These are phyloP conservation scores for Periconia digitata DNA, from an alignment of 2,329 filamentous ascomycete genomes.

Conservation along the genomic window DNA sequence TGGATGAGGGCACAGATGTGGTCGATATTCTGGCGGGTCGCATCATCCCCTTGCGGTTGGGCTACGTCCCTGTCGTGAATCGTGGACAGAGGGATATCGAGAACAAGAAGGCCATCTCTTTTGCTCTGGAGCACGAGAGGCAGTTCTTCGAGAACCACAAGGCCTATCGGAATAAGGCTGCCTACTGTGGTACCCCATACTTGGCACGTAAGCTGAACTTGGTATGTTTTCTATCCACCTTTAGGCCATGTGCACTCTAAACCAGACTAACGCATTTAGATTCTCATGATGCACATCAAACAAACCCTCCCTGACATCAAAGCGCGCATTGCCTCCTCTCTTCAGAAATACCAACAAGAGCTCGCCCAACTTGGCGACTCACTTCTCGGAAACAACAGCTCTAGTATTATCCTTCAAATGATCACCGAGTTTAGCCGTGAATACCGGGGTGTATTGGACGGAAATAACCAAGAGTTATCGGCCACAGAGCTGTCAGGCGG, in stretches of 20 bases:
- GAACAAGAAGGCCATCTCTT: constrained; percentile 92
- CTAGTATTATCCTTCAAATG: constrained; percentile 96
- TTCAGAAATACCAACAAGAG: constrained; percentile 88
- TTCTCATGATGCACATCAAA: constrained; percentile 99
- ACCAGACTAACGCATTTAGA: constrained; percentile 52
- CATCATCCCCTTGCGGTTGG: constrained; percentile 91
- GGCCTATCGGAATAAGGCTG: constrained; percentile 96
- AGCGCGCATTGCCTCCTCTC: constrained; percentile 87
- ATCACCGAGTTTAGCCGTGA: constrained; percentile 99
- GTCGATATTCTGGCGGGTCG: constrained; percentile 97
- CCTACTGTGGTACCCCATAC: constrained; percentile 97
- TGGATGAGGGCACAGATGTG: constrained; percentile 98
- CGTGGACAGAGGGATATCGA: constrained; percentile 97
- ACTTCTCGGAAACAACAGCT: constrained; percentile 94
- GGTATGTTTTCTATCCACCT: constrained; percentile 40
- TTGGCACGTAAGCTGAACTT: constrained; percentile 95
- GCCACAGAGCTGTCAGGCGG: constrained; percentile 93
- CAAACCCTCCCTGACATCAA: constrained; percentile 99
- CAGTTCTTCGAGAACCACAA: constrained; percentile 98
- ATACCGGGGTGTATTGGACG: constrained; percentile 93
- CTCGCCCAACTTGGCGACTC: constrained; percentile 84
- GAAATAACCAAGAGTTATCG: constrained; percentile 94
- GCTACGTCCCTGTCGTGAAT: constrained; percentile 98
- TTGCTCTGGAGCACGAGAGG: constrained; percentile 90
- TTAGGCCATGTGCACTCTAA: not conserved